These are phyloP conservation scores for Geotrichum macrosporum DNA, from an alignment of 1,139 yeast genomes.

Conservation along the genomic window DNA sequence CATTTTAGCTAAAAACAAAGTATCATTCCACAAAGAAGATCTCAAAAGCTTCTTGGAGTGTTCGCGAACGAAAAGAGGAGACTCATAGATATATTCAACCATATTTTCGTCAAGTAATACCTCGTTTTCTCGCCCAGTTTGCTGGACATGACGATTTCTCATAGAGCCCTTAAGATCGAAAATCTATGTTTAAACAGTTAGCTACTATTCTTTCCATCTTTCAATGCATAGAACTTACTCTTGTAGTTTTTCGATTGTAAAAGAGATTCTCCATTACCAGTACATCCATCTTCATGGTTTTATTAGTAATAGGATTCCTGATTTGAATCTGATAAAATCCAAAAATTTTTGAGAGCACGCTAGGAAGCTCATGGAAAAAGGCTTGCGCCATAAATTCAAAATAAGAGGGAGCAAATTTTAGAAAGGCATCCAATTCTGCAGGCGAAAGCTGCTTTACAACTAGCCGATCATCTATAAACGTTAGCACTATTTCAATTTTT, in stretches of 20 bases:
- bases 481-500: slow-evolving; percentile 29
- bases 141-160: slow-evolving; percentile 95
- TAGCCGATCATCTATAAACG: slow-evolving; percentile 62
- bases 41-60: slow-evolving; percentile 80
- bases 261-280: slow-evolving; percentile 94
- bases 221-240: too few relatives aligned
- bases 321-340: slow-evolving; percentile 94
- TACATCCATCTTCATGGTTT: slow-evolving; percentile 79
- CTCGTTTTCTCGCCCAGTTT: slow-evolving; percentile 93
- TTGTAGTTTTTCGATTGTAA: slow-evolving; percentile 72
- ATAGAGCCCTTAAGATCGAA: slow-evolving; percentile 97
- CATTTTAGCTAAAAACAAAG: slow-evolving; percentile 90
- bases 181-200: slow-evolving; percentile 43
- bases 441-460: slow-evolving; percentile 87
- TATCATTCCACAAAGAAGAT: slow-evolving; percentile 92
- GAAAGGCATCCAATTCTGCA: slow-evolving; percentile 87
- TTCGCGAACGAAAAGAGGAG: slow-evolving; percentile 90
- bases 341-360: slow-evolving; percentile 88
- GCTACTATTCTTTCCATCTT: too few relatives aligned
- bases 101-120: slow-evolving; percentile 93
- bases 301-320: slow-evolving; percentile 69
- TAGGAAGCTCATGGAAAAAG: slow-evolving; percentile 87
- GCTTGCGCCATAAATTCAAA: slow-evolving; percentile 96
- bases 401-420: slow-evolving; percentile 92
- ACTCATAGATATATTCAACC: slow-evolving; percentile 96